A percentile compares a stretch with the other conserved stretches of the same genome.
These are phyloP conservation scores for Pyricularia pennisetigena DNA, from an alignment of 2,329 filamentous ascomycete species.

Conservation along the genomic window DNA sequence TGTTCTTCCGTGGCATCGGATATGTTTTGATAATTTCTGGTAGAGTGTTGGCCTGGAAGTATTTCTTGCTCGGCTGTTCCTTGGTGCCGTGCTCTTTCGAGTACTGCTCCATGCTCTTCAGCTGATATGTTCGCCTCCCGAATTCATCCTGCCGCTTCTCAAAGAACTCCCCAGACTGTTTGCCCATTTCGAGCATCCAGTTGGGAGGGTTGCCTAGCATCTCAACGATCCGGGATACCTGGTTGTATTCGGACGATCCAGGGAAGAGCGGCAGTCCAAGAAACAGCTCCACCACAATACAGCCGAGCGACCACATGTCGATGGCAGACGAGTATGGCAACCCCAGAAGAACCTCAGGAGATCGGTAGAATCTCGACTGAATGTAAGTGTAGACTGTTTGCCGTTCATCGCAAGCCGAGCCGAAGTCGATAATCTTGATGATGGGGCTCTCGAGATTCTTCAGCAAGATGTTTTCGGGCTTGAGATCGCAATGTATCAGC, in stretches of 20 bases:
- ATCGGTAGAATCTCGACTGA: slow-evolving; percentile 95
- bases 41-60: slow-evolving; percentile 88
- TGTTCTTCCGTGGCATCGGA: slow-evolving; percentile 97
- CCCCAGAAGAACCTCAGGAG: slow-evolving; percentile 89
- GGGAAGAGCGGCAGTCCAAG: slow-evolving; percentile 90
- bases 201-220: slow-evolving; percentile 95
- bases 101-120: slow-evolving; percentile 98
- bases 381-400: slow-evolving; percentile 99
- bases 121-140: slow-evolving; percentile 76
- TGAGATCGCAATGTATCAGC: slow-evolving; percentile 94
- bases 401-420: slow-evolving; percentile 93
- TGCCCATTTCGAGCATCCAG: slow-evolving; percentile 99
- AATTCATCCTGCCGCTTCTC: slow-evolving; percentile 90
- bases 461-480: slow-evolving; percentile 93
- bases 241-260: slow-evolving; percentile 97
- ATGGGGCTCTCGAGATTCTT: slow-evolving; percentile 99
- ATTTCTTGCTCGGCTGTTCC: slow-evolving; percentile 99
- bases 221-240: slow-evolving; percentile 92
- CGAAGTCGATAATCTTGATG: slow-evolving; percentile 99
- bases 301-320: slow-evolving; percentile 99
- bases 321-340: slow-evolving; percentile 96
- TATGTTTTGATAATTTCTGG: slow-evolving; percentile 98
- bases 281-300: slow-evolving; percentile 96
- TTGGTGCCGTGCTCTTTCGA: slow-evolving; percentile 92
- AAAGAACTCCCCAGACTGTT: slow-evolving; percentile 95